These are phyloP conservation scores for Talaromyces pinophilus DNA, from an alignment of 2,329 filamentous ascomycete genomes.

Conservation along the genomic window DNA sequence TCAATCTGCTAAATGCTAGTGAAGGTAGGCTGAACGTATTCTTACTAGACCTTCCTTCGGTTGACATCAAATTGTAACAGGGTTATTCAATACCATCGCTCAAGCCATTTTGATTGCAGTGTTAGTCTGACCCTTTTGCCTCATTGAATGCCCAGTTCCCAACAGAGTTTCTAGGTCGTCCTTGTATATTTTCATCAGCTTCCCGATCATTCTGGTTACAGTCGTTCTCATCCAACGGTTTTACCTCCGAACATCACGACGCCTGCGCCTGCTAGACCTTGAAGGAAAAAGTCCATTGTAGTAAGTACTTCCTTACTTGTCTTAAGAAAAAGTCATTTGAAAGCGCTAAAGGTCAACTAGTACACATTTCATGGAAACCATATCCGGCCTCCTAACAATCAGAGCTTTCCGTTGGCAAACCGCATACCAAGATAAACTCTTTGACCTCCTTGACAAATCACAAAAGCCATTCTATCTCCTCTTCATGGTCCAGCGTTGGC, in stretches of 20 bases:
- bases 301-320: neutral
- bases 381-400: neutral
- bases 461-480: neutral
- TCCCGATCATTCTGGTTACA: neutral
- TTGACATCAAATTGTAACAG: neutral
- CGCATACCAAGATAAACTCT: neutral
- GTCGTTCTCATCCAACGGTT: neutral
- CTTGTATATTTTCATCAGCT: neutral
- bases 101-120: neutral
- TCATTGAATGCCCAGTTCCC: neutral
- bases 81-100: neutral
- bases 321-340: no score
- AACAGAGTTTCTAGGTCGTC: neutral
- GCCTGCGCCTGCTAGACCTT: neutral
- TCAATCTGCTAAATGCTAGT: neutral
- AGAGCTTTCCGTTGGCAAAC: neutral
- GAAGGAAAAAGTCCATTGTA: neutral
- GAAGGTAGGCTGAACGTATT: neutral
- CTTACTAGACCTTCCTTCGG: neutral
- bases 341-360: neutral
- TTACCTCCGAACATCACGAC: neutral
- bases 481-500: neutral
- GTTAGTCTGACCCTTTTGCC: neutral
- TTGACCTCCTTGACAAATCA: neutral
- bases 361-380: slow-evolving; percentile 1